Conservation (phyloP, 1,284 basidiomycete species). For the Tilletiopsis washingtonensis region DNA sequence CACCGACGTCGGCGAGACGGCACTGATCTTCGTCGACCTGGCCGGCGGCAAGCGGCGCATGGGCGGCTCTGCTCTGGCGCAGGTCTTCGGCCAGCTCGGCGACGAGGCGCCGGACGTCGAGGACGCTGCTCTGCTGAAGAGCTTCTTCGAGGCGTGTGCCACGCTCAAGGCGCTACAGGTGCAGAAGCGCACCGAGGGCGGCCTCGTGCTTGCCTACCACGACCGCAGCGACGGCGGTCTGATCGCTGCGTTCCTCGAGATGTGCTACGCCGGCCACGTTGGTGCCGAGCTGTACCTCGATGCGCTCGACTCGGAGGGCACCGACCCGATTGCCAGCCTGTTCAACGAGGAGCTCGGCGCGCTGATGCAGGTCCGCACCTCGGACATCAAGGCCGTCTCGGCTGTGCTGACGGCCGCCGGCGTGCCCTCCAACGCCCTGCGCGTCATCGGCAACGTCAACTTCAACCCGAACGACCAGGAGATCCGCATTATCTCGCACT, state of each 20-base stretch:
- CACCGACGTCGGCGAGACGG: slow-evolving; percentile 58
- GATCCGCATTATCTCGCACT: slow-evolving; percentile 50
- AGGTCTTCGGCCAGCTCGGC: slow-evolving; percentile 89
- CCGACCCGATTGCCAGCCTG: slow-evolving; percentile 57
- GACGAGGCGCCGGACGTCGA: slow-evolving; percentile 83
- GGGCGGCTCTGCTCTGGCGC: slow-evolving; percentile 89
- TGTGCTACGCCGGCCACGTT: slow-evolving; percentile 84
- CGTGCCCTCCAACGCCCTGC: slow-evolving; percentile 66
- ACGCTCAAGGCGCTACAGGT: slow-evolving; percentile 54
- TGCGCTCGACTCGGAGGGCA: slow-evolving; percentile 47
- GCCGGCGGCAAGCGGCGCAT: slow-evolving; percentile 74
- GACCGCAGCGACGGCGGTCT: slow-evolving; percentile 96
- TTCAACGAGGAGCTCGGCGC: slow-evolving; percentile 97
- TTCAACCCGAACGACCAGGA: slow-evolving; percentile 54
- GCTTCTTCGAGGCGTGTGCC: slow-evolving; percentile 74
- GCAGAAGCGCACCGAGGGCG: slow-evolving; percentile 52
- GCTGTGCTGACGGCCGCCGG: slow-evolving; percentile 61
- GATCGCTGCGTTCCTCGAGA: slow-evolving; percentile 84
- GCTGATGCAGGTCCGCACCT: slow-evolving; percentile 71
- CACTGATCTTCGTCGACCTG: slow-evolving; percentile 82
- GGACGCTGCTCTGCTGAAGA: slow-evolving; percentile 63
- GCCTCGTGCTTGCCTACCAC: slow-evolving; percentile 82
- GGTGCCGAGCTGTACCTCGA: slow-evolving; percentile 68
- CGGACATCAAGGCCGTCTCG: slow-evolving; percentile 58
- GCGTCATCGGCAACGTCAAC: slow-evolving; percentile 60